A percentile compares a stretch with the other conserved stretches of the same genome.
These are phyloP conservation scores for Salpingoeca rosetta DNA, from an alignment of 78 protist species.

Conservation along the genomic window DNA sequence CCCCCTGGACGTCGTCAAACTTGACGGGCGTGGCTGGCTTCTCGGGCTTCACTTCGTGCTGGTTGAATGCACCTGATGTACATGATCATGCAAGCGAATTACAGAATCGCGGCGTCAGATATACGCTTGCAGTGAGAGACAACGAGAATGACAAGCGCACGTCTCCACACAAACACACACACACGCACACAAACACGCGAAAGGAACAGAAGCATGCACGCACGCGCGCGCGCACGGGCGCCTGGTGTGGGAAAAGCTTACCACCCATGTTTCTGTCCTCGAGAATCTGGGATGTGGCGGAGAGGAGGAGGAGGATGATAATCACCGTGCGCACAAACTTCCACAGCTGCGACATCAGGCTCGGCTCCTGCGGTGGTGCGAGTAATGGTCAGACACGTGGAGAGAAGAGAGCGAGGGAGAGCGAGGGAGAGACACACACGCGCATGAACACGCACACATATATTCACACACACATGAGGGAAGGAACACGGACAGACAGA, in stretches of 20 bases:
- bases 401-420: too few relatives aligned
- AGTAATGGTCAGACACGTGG: too few relatives aligned
- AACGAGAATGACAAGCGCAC: neutral
- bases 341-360: neutral
- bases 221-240: too few relatives aligned
- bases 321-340: neutral
- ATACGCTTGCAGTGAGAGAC: too few relatives aligned
- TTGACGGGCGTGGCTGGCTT: neutral
- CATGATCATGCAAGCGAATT: neutral
- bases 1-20: neutral
- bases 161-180: too few relatives aligned
- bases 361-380: slow-evolving; percentile 1
- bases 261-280: neutral
- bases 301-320: neutral
- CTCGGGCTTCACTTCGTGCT: neutral
- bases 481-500: too few relatives aligned
- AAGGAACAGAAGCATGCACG: too few relatives aligned
- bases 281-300: neutral
- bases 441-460: too few relatives aligned
- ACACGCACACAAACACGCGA: too few relatives aligned
- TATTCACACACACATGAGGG: too few relatives aligned
- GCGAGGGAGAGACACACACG: too few relatives aligned
- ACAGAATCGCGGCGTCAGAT: too few relatives aligned
- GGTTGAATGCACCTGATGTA: neutral
- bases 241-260: neutral